These are phyloP conservation scores for Salix caprea DNA, from an alignment of 345 rosid species.

Conservation along the genomic window DNA sequence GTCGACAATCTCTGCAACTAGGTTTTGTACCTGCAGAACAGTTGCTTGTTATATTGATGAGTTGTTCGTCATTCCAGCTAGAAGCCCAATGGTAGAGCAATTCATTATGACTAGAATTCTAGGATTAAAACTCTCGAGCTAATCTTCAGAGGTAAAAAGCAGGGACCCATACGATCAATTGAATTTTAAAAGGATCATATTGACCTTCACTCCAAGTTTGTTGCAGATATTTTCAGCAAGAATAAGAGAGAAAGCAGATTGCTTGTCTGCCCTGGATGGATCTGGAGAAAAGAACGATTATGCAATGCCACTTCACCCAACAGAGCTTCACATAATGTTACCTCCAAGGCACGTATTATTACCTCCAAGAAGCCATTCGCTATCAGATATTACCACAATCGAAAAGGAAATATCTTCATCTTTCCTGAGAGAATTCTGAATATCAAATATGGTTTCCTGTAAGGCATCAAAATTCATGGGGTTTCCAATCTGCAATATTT, in stretches of 20 bases:
- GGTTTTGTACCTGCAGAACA: conserved; percentile 67
- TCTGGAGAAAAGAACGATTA: conserved; percentile 45
- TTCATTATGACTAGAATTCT: neutral
- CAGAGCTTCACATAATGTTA: conserved; percentile 8
- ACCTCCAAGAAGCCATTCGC: conserved; percentile 88
- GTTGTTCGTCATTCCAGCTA: neutral
- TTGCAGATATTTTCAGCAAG: conserved; percentile 89
- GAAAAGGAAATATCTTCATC: conserved; percentile 59
- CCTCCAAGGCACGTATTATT: conserved; percentile 12
- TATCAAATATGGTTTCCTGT: conserved; percentile 54
- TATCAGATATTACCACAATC: conserved; percentile 75
- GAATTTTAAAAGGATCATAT: neutral
- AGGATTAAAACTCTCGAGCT: neutral
- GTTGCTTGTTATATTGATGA: conserved; percentile 1
- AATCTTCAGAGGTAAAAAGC: neutral
- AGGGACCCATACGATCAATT: neutral
- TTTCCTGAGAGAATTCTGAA: conserved; percentile 48
- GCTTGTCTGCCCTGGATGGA: conserved; percentile 89
- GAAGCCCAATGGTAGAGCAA: neutral
- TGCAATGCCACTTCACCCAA: neutral
- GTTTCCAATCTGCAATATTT: conserved; percentile 66
- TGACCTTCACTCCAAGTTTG: conserved; percentile 77
- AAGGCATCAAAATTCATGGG: conserved; percentile 73
- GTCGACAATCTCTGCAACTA: conserved; percentile 89
- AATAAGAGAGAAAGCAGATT: conserved; percentile 80